Base-by-base conservation (phyloP, 345 rosid genomes). In the Citrus cavaleriei region DNA sequence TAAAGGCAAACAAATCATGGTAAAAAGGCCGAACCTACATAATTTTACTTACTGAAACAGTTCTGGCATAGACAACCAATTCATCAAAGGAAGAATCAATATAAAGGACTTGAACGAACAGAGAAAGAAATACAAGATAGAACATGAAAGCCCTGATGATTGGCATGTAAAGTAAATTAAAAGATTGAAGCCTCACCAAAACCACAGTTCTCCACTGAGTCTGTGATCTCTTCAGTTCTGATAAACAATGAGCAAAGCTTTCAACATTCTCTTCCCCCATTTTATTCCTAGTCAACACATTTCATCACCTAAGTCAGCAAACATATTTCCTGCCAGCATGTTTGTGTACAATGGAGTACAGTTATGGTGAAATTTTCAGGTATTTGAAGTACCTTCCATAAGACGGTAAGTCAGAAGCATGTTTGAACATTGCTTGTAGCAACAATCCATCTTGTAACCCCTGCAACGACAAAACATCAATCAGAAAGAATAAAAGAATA, bases 161-260 rank as follows among this genome's bases (percentile, higher is more conserved):
- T 46, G n/a, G 61, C n/a, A 28, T 37, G 30, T 57, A 46, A 42
- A 40, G 46, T 65, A 59, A 30, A 67, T 49, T 76, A 79, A 77
- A 71, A 67, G 57, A 78, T 54, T 79, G 63, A 81, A 57, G 69
- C 70, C 93, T 89, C 80, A 95, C 99, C 97, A 86, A 67, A 85
- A 96, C 85, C 65, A 88, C 91, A 73, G 77, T 83, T 77, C 91
- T 87, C 99, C 97, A 94, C 40, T 75, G 85, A 55, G 76, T 80
- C 46, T 82, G 94, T 84, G 84, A 80, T 84, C 86, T 91, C 90
- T 89, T 92, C 85, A 92, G 72, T 82, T 92, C 92, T 57, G 81
- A 76, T 77, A 96, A 81, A 75, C 87, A 89, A 35, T 78, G 76
- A 77, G 85, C 82, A 82, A 96, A 86, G 76, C 65, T 73, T 83